Conservation (phyloP, 176 grass and related monocot genomes). For the Pharus latifolius region DNA sequence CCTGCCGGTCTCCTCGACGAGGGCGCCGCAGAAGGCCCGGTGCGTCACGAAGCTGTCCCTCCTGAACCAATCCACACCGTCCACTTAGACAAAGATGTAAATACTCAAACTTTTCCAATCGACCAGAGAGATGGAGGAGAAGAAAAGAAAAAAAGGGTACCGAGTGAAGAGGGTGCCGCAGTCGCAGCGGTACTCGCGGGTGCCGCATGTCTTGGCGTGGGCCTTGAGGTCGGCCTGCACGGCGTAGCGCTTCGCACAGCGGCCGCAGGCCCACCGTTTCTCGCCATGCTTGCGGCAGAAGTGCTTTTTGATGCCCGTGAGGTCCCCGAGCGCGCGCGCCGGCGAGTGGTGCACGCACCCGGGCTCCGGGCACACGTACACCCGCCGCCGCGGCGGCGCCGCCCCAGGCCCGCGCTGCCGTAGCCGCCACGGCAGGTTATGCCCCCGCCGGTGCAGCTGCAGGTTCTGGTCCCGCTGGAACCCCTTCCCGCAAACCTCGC, state of each 20-base stretch:
- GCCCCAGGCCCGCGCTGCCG: constrained; percentile 47
- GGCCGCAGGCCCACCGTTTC: constrained; percentile 76
- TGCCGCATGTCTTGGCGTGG: constrained; percentile 90
- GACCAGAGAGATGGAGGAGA: neutral
- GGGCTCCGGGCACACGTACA: constrained; percentile 68
- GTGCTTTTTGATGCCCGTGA: constrained; percentile 87
- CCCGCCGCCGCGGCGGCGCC: constrained; percentile 34
- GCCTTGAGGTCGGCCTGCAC: constrained; percentile 93
- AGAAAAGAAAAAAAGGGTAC: constrained; percentile 6
- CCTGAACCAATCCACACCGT: constrained; percentile 19
- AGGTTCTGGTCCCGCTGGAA: constrained; percentile 92
- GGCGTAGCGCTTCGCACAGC: constrained; percentile 88
- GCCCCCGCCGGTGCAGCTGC: constrained; percentile 51
- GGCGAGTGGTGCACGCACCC: constrained; percentile 57
- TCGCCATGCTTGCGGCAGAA: constrained; percentile 80
- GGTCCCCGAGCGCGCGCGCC: constrained; percentile 56
- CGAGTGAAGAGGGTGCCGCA: constrained; percentile 95
- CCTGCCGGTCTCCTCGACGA: constrained; percentile 36
- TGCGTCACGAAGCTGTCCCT: constrained; percentile 54
- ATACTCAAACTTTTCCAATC: neutral
- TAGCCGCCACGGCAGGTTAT: constrained; percentile 53
- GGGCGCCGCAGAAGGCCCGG: constrained; percentile 51
- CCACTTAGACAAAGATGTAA: constrained; percentile 2
- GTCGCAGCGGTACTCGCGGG: constrained; percentile 80
- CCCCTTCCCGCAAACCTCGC: constrained; percentile 70